These are phyloP conservation scores for Lipomyces japonicus DNA, from an alignment of 805 yeast species.

Conservation along the genomic window DNA sequence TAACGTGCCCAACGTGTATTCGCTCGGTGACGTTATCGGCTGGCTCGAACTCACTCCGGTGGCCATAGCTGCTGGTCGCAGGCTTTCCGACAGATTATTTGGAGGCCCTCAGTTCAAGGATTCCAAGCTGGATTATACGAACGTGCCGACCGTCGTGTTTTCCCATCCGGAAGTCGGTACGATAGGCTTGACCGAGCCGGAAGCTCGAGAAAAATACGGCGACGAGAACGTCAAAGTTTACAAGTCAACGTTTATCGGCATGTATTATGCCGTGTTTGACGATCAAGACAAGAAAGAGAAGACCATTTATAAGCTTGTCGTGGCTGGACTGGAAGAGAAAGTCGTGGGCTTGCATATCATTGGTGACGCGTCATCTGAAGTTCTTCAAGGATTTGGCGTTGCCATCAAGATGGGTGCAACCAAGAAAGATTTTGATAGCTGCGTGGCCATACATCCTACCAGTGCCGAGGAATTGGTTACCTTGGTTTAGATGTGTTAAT, in stretches of 20 bases:
- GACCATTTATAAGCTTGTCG: slow-evolving; percentile 77
- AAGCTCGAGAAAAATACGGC: slow-evolving; percentile 77
- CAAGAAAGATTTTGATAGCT: slow-evolving; percentile 86
- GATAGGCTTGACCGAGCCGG: slow-evolving; percentile 77
- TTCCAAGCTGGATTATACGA: slow-evolving; percentile 77
- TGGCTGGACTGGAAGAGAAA: slow-evolving; percentile 77
- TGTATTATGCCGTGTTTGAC: slow-evolving; percentile 87
- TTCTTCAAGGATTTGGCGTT: slow-evolving; percentile 96
- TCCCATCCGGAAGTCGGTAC: slow-evolving; percentile 98
- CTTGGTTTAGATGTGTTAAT: slow-evolving; percentile 50
- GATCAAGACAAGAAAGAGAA: slow-evolving; percentile 67
- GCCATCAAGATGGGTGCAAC: slow-evolving; percentile 99
- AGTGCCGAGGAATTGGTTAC: slow-evolving; percentile 98
- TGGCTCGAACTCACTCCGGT: slow-evolving; percentile 90
- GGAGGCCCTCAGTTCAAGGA: slow-evolving; percentile 68
- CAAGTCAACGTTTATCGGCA: slow-evolving; percentile 76
- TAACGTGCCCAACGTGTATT: slow-evolving; percentile 61
- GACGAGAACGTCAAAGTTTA: slow-evolving; percentile 75
- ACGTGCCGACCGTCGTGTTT: slow-evolving; percentile 94
- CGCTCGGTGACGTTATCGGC: slow-evolving; percentile 94
- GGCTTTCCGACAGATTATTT: slow-evolving; percentile 83
- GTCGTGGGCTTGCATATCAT: slow-evolving; percentile 93
- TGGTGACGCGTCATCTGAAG: slow-evolving; percentile 89
- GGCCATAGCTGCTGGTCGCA: slow-evolving; percentile 98
- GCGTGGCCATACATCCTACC: slow-evolving; percentile 98